Percentiles rank a stretch among this genome's conserved stretches.
Conservation (phyloP, 192 early-diverging fungal genomes). For the Rhizoclosmatium sp. region DNA sequence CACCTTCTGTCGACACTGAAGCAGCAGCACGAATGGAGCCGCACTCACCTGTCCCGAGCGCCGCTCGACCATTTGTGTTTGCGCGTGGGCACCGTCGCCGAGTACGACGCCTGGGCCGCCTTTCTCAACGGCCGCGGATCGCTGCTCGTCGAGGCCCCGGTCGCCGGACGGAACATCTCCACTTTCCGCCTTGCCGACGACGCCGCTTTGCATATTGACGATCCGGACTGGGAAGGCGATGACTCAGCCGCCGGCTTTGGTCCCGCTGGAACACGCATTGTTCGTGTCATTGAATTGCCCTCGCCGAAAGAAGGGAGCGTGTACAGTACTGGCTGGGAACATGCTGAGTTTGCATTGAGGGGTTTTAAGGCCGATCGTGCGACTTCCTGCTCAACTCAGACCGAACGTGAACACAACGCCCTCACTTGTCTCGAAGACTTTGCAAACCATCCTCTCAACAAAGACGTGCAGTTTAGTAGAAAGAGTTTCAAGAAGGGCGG, state of each 20-base stretch:
- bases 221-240: slow-evolving; percentile 12
- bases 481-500: slow-evolving; percentile 11
- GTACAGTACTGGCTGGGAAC: slow-evolving; percentile 36
- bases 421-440: background rate
- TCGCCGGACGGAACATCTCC: slow-evolving; percentile 29
- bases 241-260: background rate
- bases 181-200: slow-evolving; percentile 22
- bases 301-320: slow-evolving; percentile 30
- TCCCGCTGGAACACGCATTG: background rate
- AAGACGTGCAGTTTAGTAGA: background rate
- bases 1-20: background rate
- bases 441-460: slow-evolving; percentile 6
- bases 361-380: background rate
- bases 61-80: slow-evolving; percentile 36
- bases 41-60: background rate
- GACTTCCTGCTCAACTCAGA: background rate
- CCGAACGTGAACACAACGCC: background rate
- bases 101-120: background rate
- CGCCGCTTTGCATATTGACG: background rate
- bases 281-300: slow-evolving; percentile 32
- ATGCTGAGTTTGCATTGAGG: slow-evolving; percentile 22
- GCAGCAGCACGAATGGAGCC: background rate
- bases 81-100: slow-evolving; percentile 15
- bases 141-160: slow-evolving; percentile 16
- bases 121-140: background rate